Base-by-base conservation (phyloP, 768 basidiomycete species). In the Daedalea quercina region DNA sequence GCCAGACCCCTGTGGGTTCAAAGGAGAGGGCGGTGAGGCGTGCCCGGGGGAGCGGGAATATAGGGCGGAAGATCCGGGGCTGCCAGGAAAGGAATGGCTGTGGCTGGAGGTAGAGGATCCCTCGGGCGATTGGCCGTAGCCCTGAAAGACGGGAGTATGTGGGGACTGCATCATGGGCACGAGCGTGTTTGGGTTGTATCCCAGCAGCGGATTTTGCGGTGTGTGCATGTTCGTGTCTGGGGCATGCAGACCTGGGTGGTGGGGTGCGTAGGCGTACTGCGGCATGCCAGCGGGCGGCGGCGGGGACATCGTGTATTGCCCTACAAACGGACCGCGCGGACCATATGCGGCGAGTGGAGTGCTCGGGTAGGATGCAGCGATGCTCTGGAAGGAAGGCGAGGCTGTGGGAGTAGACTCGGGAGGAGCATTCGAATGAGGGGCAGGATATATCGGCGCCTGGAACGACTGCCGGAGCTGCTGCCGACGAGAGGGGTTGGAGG, bases 221-320 rank as follows among this genome's bases (percentile, higher is more conserved):
- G 69, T 60, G 42, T 72, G 65, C 67, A 73, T 70, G 52, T 55
- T 65, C 47, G 62, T 63, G 46, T 76, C 78, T 28, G 61, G 57
- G 20, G 71, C 63, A 55, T 57, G 72, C 49, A 52, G 69, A 68
- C 43, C 58, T 7, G 71, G 54, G 51, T 75, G 76, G 4, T 61
- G 66, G 22, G 72, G 70, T 56, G 71, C 69, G 59, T 63, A 61
- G 45, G 58, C 60, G 58, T 58, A 61, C 55, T 56, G 61, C 41
- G 62, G 51, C 50, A 40, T 40, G 37, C 37, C 17, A n/a, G 54
- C 53, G 47, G 53, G 57, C 24, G 60, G 50, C 35, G 73, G 76
- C 2, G 71, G 55, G 58, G 77, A 67, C 65, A 77, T 68, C 60
- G 71, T 64, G 68, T 81, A 81, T 65, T 72, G 77, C 51, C 73